Conservation (phyloP, 768 basidiomycete species). For the Suillus americanus region DNA sequence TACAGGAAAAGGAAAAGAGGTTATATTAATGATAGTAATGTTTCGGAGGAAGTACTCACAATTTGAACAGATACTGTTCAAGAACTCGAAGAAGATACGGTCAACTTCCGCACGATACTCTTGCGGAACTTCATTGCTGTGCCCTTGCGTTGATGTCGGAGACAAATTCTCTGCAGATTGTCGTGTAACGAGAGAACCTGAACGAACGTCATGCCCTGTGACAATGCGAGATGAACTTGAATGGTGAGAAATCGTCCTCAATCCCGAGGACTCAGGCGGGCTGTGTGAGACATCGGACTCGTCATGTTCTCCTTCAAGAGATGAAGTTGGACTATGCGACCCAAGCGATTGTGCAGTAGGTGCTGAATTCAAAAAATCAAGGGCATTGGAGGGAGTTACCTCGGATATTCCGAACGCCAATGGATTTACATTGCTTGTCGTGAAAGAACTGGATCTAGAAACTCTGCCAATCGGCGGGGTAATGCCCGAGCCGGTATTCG, state of each 20-base stretch:
- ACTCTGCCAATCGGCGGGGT: constrained; percentile 48
- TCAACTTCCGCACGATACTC: constrained; percentile 85
- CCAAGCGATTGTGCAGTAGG: constrained; percentile 12
- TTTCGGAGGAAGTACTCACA: constrained; percentile 49
- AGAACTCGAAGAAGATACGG: constrained; percentile 86
- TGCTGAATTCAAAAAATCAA: constrained; percentile 29
- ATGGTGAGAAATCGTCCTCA: constrained; percentile 18
- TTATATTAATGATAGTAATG: constrained; percentile 14
- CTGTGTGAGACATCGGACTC: constrained; percentile 43
- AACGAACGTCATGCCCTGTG: constrained; percentile 16
- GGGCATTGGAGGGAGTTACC: constrained; percentile 22
- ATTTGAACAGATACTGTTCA: constrained; percentile 88
- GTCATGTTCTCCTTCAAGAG: constrained; percentile 54
- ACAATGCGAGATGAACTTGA: constrained; percentile 24
- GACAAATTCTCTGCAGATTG: constrained; percentile 27
- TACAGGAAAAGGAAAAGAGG: constrained; percentile 35
- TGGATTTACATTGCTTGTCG: constrained; percentile 40
- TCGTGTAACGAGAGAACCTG: constrained; percentile 16
- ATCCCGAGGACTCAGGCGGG: constrained; percentile 30
- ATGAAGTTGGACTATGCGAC: constrained; percentile 32
- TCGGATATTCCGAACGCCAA: constrained; percentile 39
- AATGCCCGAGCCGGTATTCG: constrained; percentile 24
- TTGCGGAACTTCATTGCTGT: constrained; percentile 67
- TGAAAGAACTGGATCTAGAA: constrained; percentile 59
- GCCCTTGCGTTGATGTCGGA: constrained; percentile 20